A percentile compares a stretch with the other conserved stretches of the same genome.
These are phyloP conservation scores for Peltaster fructicola DNA, from an alignment of 2,329 filamentous ascomycete species.

Conservation along the genomic window DNA sequence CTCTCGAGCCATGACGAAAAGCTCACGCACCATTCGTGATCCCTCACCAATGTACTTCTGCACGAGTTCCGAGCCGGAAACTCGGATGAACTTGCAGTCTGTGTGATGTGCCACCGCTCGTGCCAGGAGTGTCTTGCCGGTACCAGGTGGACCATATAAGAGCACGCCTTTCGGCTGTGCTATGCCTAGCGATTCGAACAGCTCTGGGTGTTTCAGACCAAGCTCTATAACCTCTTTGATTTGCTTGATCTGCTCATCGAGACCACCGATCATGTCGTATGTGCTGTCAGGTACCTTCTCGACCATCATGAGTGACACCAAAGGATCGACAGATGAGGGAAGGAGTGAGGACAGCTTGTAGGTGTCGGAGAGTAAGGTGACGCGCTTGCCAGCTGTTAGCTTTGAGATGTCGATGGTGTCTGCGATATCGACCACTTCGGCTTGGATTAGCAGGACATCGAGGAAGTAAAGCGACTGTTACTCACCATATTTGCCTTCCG, in stretches of 20 bases:
- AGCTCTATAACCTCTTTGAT: conserved; percentile 99
- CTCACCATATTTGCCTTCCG: conserved; percentile 97
- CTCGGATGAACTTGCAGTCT: conserved; percentile 97
- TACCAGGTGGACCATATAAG: conserved; percentile 90
- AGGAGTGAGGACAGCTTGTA: conserved; percentile 99
- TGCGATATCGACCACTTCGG: conserved; percentile 77
- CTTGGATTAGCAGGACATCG: not conserved
- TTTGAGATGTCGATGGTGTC: conserved; percentile 90
- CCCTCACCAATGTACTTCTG: conserved; percentile 99
- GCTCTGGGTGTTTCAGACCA: conserved; percentile 90
- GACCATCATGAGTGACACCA: conserved; percentile 99
- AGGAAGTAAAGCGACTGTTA: not conserved
- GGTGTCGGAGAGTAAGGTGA: conserved; percentile 87
- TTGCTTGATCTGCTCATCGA: conserved; percentile 99
- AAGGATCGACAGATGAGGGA: conserved; percentile 90
- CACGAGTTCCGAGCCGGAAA: conserved; percentile 87
- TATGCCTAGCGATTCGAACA: conserved; percentile 97
- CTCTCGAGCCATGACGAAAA: conserved; percentile 98
- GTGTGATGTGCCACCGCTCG: conserved; percentile 95
- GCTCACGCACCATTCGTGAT: conserved; percentile 92
- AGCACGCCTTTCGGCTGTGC: conserved; percentile 95
- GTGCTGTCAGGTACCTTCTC: conserved; percentile 99
- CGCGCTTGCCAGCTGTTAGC: conserved; percentile 92
- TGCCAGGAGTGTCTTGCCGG: conserved; percentile 88
- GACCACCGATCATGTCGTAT: conserved; percentile 98